Evolutionary conservation across 768 basidiomycete genomes (phyloP).

Genomic region (Serendipita vermifera): DNA sequence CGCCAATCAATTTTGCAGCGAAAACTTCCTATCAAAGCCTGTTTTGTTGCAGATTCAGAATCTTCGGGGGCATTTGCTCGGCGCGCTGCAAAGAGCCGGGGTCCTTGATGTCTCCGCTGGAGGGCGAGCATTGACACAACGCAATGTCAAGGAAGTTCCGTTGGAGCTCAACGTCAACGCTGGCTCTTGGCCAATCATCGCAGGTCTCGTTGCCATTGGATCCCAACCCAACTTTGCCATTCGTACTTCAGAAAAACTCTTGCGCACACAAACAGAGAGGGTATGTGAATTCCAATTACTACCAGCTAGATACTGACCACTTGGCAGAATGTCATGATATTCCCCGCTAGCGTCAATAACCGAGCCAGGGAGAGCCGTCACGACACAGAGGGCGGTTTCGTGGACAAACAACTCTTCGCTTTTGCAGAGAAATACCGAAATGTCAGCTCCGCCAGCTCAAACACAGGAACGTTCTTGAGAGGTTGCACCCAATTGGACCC

Average conservation of each 20-base stretch:
- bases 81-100: conserved; percentile 64
- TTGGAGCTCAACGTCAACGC: conserved; percentile 56
- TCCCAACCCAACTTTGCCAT: conserved; percentile 87
- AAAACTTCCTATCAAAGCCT: conserved; percentile 84
- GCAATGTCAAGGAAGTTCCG: conserved; percentile 38
- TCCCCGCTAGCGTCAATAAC: conserved; percentile 77
- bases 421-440: conserved; percentile 78
- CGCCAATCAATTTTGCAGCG: conserved; percentile 63
- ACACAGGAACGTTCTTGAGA: conserved; percentile 40
- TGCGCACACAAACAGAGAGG: conserved; percentile 72
- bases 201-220: conserved; percentile 73
- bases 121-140: conserved; percentile 28
- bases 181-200: conserved; percentile 62
- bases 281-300: conserved; percentile 29
- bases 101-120: conserved; percentile 74
- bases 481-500: conserved; percentile 78
- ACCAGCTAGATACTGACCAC: neutral
- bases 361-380: conserved; percentile 37
- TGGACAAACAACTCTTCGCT: conserved; percentile 66
- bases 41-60: conserved; percentile 69
- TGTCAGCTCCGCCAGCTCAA: conserved; percentile 34
- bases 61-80: conserved; percentile 64
- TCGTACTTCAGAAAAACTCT: conserved; percentile 49
- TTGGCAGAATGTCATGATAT: conserved; percentile 56
- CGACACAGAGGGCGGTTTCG: conserved; percentile 23